These are phyloP conservation scores for Ceratobasidium sp. DNA, from an alignment of 1,284 basidiomycete genomes.

Conservation along the genomic window DNA sequence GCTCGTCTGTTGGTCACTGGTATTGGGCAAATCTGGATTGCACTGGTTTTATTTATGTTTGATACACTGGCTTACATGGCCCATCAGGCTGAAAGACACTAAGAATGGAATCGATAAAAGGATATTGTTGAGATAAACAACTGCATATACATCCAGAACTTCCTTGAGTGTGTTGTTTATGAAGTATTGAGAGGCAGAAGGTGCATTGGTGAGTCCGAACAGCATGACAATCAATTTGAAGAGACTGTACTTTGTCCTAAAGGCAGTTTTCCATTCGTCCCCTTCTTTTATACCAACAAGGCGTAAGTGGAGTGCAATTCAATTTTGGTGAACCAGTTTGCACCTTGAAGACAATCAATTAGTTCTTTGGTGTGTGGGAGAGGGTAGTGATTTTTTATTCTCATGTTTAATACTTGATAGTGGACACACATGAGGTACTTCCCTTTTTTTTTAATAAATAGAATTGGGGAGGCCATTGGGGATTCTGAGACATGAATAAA, in stretches of 20 bases:
- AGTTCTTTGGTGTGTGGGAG: constrained; percentile 51
- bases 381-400: neutral
- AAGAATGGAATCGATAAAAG: too few species aligned
- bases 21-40: too few species aligned
- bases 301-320: constrained; percentile 55
- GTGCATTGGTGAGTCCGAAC: constrained; percentile 61
- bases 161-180: constrained; percentile 39
- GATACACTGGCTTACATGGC: too few species aligned
- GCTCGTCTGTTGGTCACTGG: too few species aligned
- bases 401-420: constrained; percentile 57
- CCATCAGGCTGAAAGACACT: too few species aligned
- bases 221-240: constrained; percentile 61
- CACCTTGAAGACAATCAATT: constrained; percentile 51
- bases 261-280: constrained; percentile 58
- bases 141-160: constrained; percentile 48
- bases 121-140: constrained; percentile 54
- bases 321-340: constrained; percentile 54
- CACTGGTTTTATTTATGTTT: too few species aligned
- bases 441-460: constrained; percentile 66
- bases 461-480: constrained; percentile 59
- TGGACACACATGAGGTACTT: constrained; percentile 60
- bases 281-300: constrained; percentile 53
- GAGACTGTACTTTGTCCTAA: constrained; percentile 57
- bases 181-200: constrained; percentile 56
- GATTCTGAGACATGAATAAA: constrained; percentile 57